Percentiles rank a stretch among this genome's conserved stretches.
phyloP scores from a whole-genome alignment of 2,329 filamentous ascomycete genomes.

The Penicillium paneum region DNA sequence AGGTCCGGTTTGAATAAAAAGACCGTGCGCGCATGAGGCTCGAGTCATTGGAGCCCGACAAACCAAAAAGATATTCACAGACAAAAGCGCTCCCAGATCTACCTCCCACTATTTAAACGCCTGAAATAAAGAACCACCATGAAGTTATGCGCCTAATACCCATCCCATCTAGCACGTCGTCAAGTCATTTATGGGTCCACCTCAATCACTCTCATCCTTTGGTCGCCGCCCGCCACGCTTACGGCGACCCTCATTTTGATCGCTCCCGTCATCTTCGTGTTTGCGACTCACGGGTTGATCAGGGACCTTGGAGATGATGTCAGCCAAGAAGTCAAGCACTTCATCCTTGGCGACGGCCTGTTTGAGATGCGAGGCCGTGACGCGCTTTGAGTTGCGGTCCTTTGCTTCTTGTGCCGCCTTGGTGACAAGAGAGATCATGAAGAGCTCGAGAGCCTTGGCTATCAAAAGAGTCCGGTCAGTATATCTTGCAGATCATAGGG shows the following conservation, averaged over 20 bases:
- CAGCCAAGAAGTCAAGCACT: constrained; percentile 88
- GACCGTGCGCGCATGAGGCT: background rate
- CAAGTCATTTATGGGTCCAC: constrained; percentile 10
- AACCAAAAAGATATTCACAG: constrained; percentile 25
- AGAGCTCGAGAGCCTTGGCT: constrained; percentile 93
- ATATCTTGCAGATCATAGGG: constrained; percentile 3
- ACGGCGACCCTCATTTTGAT: constrained; percentile 49
- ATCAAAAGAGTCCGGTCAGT: constrained; percentile 18
- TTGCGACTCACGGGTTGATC: constrained; percentile 53
- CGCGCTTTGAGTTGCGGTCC: constrained; percentile 79
- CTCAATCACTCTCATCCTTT: constrained; percentile 41
- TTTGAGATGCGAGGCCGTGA: constrained; percentile 88
- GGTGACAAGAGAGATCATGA: constrained; percentile 92
- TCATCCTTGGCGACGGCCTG: constrained; percentile 82
- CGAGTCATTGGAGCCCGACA: background rate
- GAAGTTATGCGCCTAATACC: constrained; percentile 21
- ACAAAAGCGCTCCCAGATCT: constrained; percentile 25
- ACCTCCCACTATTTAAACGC: constrained; percentile 10
- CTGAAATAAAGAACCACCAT: constrained; percentile 1
- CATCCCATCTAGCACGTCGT: constrained; percentile 24
- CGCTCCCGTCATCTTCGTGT: constrained; percentile 46
- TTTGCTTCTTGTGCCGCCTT: constrained; percentile 83
- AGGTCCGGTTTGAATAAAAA: background rate
- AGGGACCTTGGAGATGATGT: constrained; percentile 83
- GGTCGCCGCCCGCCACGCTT: constrained; percentile 43